Base-by-base conservation (phyloP, 768 basidiomycete genomes). In the Pleurotus pulmonarius region DNA sequence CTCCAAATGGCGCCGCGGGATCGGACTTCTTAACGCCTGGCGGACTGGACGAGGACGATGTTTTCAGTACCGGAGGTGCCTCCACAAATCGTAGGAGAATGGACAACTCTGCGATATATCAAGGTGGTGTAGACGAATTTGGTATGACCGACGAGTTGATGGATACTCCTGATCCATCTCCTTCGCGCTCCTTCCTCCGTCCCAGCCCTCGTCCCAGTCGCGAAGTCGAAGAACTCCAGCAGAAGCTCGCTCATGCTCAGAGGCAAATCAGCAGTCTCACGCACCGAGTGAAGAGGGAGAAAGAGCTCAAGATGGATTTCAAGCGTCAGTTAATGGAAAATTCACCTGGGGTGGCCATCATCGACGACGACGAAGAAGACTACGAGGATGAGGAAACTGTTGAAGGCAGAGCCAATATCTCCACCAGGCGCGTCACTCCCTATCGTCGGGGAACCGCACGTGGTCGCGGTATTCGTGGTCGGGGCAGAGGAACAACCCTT, bases 191-290 rank as follows among this genome's bases (percentile, higher is more conserved):
- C 2, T 87, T 89, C 77, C 74, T 88, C 49, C 34, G 22, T 9
- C 80, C 87, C 13, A 78, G 86, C 7, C 90, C 84, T 64, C 89
- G 88, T 62, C 89, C 88, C 7, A 84, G 74, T 67, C 88, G 87
- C 65, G 92, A 93, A 69, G 83, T 92, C 40, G 92, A 94, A 63
- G 83, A 85, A 0, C 73, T 94, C 12, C 87, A 92, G 58, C 87
- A 92, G 64, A 79, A 87, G 24, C 77, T 94, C 37, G 88, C 90
- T 9, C 92, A 94, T 68, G 90, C 93, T 3, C 91, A 94, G 68
- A 77, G 92, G 58, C 92, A 92, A 64, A 87, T 94, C 64, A 81
- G 77, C 59, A 92, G 92, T 13, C 81, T 94, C 58, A 90, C 91
- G 64, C 83, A 87, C 47, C 85, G 86, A 0, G 68, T 94, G 52